phyloP scores from a whole-genome alignment of 2,329 filamentous ascomycete species.

The Pseudovirgaria hyperparasitica region DNA sequence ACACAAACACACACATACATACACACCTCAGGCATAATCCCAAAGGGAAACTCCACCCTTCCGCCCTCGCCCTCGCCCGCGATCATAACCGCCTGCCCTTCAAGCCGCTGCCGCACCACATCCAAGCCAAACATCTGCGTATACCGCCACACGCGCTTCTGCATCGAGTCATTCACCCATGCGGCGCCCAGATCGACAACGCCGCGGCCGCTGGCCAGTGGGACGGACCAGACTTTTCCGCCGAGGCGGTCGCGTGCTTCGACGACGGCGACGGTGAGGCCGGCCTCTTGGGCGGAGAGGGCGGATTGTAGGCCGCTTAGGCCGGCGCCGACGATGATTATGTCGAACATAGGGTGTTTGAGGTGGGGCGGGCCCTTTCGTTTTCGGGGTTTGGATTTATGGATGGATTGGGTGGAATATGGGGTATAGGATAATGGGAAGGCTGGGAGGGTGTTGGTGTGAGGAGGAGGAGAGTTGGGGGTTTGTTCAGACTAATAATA shows the following conservation, averaged over 20 bases:
- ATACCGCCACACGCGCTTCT: constrained; percentile 32
- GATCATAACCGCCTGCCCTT: constrained; percentile 32
- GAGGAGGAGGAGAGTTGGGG: too few relatives aligned
- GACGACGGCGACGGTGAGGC: constrained; percentile 31
- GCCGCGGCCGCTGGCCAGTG: constrained; percentile 20
- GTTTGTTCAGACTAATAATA: too few relatives aligned
- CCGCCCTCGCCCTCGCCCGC: constrained; percentile 28
- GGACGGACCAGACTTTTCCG: constrained; percentile 37
- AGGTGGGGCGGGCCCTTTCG: too few relatives aligned
- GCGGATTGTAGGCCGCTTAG: constrained; percentile 15
- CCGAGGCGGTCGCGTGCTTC: constrained; percentile 40
- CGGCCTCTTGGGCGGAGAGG: constrained; percentile 23
- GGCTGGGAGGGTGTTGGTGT: too few relatives aligned
- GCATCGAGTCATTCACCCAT: constrained; percentile 47
- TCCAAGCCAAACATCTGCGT: constrained; percentile 30
- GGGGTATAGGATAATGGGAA: too few relatives aligned
- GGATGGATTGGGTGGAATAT: too few relatives aligned
- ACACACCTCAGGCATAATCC: constrained; percentile 15
- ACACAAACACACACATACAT: too few relatives aligned
- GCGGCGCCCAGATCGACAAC: constrained; percentile 42
- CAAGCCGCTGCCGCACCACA: constrained; percentile 35
- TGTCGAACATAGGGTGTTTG: not conserved
- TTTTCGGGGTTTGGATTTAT: too few relatives aligned
- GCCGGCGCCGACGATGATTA: constrained; percentile 35
- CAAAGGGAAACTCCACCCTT: constrained; percentile 19